Evolutionary conservation across 202 grass and related monocot genomes (phyloP), one percentile per base, ranked within the genome.

Genomic region (Zizania palustris): DNA sequence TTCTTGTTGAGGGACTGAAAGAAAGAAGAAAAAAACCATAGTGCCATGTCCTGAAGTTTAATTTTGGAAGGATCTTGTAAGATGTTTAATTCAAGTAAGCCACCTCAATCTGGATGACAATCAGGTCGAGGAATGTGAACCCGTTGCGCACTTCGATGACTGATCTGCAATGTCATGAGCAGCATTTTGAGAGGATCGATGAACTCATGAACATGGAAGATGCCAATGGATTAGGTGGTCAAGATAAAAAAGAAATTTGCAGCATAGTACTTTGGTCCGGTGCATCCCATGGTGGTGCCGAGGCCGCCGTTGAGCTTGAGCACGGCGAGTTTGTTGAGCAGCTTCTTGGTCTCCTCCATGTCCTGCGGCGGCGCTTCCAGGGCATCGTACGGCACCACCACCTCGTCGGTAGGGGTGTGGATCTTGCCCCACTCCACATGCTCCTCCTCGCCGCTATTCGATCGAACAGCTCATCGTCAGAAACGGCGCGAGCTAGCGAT

Each of bases 241-340:
- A 28, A 28, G 28, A 28, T 2, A 28, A 28, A 28, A 28, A 28
- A 28, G 28, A 28, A 28, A 28, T 0, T 2, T 28, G 28, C 28
- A 28, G 28, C 42, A 3, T 55, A 82, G 88, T 74, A 97, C 93
- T 93, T 97, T 28, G 93, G 93, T 54, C 95, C 95, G 0, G 91
- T 97, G 73, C 95, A 97, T 57, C 95, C 95, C 95, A 97, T 97
- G 18, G 91, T 90, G 6, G 95, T 97, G 0, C 91, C 95, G 20
- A 97, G 69, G 13, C 95, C 95, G 21, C 95, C 95, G 20, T 97
- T 97, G 73, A 97, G 91, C 82, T 97, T 97, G 21, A 97, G 91
- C 70, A 97, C 95, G 5, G 81, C 91, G 42, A 98, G 91, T 73
- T 98, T 98, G 79, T 94, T 41, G 39, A 98, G 89, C 73, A 98